Evolutionary conservation across 1,139 yeast species (phyloP).

Genomic region (Lodderomyces beijingensis): DNA sequence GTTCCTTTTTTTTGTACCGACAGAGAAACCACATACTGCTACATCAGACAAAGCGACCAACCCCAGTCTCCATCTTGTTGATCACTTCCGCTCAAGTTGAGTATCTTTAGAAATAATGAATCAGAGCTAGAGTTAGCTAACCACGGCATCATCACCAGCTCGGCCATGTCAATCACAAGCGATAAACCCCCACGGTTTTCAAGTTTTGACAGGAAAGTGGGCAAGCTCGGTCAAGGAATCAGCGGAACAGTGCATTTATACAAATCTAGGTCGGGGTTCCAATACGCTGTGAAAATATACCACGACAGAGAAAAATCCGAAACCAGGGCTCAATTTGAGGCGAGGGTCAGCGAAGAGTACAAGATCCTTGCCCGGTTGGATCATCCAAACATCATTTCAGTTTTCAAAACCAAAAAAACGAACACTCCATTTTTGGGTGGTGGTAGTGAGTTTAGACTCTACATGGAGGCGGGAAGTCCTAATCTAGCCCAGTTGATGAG

Average conservation of each 20-base stretch:
- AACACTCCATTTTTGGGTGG: no score
- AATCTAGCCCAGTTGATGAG: neutral
- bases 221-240: slow-evolving; percentile 24
- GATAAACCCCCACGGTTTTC: slow-evolving; percentile 10
- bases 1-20: no score
- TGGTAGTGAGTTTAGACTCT: slow-evolving; percentile 21
- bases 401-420: slow-evolving; percentile 13
- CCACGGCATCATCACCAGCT: no score
- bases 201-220: slow-evolving; percentile 7
- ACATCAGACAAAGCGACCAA: no score
- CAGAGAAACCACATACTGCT: no score
- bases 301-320: slow-evolving; percentile 24
- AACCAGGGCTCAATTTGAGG: slow-evolving; percentile 9
- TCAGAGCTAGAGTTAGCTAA: no score
- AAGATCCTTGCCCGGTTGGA: slow-evolving; percentile 20
- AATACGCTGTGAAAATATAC: slow-evolving; percentile 41
- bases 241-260: slow-evolving; percentile 40
- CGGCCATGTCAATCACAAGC: neutral
- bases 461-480: slow-evolving; percentile 31
- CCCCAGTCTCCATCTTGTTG: no score
- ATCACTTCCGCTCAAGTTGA: no score
- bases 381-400: slow-evolving; percentile 35
- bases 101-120: no score
- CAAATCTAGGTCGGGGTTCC: slow-evolving; percentile 14
- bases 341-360: slow-evolving; percentile 37